Conservation (phyloP, 2,329 filamentous ascomycete species). For the Colletotrichum phormii region DNA sequence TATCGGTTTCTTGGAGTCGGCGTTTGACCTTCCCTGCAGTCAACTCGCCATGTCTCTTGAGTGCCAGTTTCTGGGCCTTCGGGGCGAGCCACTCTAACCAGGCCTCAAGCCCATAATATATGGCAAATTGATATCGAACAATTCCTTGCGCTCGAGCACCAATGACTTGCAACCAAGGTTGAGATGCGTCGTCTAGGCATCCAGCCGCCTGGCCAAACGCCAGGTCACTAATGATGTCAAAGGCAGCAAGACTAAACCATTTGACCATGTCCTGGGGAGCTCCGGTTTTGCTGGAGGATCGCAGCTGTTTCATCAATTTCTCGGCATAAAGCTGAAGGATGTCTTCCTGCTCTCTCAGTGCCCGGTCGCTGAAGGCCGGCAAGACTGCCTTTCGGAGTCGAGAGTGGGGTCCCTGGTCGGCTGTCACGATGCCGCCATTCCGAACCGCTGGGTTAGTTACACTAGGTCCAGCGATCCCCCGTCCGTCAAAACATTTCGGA, state of each 20-base stretch:
- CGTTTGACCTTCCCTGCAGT: conserved; percentile 23
- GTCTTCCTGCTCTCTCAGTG: conserved; percentile 27
- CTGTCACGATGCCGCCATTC: conserved; percentile 26
- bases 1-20: conserved; percentile 12
- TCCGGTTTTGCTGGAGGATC: conserved; percentile 10
- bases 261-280: conserved; percentile 42
- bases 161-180: conserved; percentile 29
- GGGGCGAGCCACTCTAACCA: conserved; percentile 24
- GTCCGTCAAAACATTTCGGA: conserved; percentile 20
- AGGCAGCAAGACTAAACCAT: conserved; percentile 52
- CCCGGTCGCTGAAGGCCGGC: conserved; percentile 21
- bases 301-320: conserved; percentile 19
- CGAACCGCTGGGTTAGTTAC: conserved; percentile 3
- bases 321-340: conserved; percentile 23
- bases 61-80: conserved; percentile 14
- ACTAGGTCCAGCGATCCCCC: conserved; percentile 14
- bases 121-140: conserved; percentile 23
- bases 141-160: conserved; percentile 20
- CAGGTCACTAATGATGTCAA: conserved; percentile 58
- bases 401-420: conserved; percentile 29
- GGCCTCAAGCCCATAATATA: conserved; percentile 19
- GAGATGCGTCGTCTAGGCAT: conserved; percentile 45
- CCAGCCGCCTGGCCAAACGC: conserved; percentile 58
- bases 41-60: conserved; percentile 22
- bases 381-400: conserved; percentile 27